Percentiles rank a stretch among this genome's conserved stretches.
Conservation (phyloP, 2,329 filamentous ascomycete genomes). For the Aspergillus pseudonomiae region DNA sequence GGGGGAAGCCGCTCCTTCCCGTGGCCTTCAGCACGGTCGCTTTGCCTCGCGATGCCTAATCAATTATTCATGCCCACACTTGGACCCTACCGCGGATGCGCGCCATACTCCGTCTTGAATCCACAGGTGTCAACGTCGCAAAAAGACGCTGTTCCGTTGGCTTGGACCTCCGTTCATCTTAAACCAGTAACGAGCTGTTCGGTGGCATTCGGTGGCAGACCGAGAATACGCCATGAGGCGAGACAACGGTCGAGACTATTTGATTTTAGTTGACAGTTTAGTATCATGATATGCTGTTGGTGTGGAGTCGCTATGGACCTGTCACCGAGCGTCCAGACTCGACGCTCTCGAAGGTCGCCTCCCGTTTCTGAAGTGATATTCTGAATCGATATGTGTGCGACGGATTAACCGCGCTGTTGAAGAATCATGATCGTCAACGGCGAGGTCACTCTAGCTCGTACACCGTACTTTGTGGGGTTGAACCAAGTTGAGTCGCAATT, state of each 20-base stretch:
- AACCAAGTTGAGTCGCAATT: neutral
- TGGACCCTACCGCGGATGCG: conserved; percentile 24
- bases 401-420: neutral
- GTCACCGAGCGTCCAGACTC: conserved; percentile 1
- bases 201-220: conserved; percentile 7
- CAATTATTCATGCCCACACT: neutral
- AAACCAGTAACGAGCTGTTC: neutral
- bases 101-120: conserved; percentile 25
- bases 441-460: conserved; percentile 1
- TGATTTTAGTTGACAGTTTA: conserved; percentile 8
- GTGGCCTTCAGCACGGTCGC: conserved; percentile 14
- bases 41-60: neutral
- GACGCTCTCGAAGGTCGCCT: neutral
- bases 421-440: conserved; percentile 6
- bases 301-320: conserved; percentile 8
- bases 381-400: neutral
- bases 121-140: conserved; percentile 13
- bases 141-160: conserved; percentile 8
- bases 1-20: conserved; percentile 8
- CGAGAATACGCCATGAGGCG: conserved; percentile 10
- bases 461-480: neutral
- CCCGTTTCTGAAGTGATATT: neutral
- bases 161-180: conserved; percentile 7
- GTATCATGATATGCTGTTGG: conserved; percentile 5
- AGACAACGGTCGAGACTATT: conserved; percentile 21